A percentile compares a stretch with the other conserved stretches of the same genome.
phyloP scores from a whole-genome alignment of 345 rosid genomes.

The Capsella bursapastoris region DNA sequence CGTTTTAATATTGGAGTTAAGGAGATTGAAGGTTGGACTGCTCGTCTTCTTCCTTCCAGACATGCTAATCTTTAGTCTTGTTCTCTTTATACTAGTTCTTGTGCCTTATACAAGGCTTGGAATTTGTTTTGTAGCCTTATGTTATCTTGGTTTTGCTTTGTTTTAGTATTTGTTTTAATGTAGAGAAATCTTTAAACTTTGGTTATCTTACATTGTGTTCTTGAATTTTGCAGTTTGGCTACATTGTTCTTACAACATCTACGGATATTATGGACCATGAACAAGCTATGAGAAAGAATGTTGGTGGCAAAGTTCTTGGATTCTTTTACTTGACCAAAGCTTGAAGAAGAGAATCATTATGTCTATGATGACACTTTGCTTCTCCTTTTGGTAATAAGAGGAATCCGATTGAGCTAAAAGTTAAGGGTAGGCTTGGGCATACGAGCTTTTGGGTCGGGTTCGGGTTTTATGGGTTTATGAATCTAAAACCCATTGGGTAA shows the following conservation, averaged over 20 bases:
- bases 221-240: neutral
- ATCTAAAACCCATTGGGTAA: too few relatives aligned
- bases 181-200: neutral
- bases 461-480: too few relatives aligned
- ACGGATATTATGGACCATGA: slow-evolving; percentile 3
- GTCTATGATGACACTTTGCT: slow-evolving; percentile 31
- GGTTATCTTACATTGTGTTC: neutral
- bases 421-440: neutral
- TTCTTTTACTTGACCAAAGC: slow-evolving; percentile 62
- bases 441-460: too few relatives aligned
- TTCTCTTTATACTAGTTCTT: neutral
- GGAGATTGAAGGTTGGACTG: neutral
- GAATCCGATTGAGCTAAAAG: slow-evolving; percentile 34
- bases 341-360: neutral
- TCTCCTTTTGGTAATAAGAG: slow-evolving; percentile 33
- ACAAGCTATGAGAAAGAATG: slow-evolving; percentile 1
- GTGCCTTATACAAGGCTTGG: too few relatives aligned
- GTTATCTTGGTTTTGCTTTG: too few relatives aligned
- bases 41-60: slow-evolving; percentile 4
- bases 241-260: neutral
- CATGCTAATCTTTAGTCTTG: neutral
- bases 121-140: too few relatives aligned
- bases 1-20: neutral
- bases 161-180: too few relatives aligned
- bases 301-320: slow-evolving; percentile 45